Evolutionary conservation across 257 asterid genomes (phyloP).

Genomic region (Rehmannia glutinosa): DNA sequence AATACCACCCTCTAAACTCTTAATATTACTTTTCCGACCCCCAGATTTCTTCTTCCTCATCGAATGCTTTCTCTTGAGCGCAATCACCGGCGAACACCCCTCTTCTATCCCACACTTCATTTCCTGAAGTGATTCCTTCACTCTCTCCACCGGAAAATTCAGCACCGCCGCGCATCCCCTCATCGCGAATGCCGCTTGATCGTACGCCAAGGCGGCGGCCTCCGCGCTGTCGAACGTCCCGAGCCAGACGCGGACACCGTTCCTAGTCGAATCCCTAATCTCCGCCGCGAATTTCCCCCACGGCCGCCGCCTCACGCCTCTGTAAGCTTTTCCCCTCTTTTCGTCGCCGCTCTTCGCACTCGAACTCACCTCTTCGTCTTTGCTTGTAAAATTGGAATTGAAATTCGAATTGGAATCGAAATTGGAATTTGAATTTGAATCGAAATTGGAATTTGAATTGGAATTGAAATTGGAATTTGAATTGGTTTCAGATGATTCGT

Average conservation of each 20-base stretch:
- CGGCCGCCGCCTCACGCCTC: constrained; percentile 81
- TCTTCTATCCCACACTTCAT: constrained; percentile 51
- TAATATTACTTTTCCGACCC: neutral
- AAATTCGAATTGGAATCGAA: too few species aligned
- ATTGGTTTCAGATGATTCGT: constrained; percentile 16
- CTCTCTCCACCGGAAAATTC: constrained; percentile 69
- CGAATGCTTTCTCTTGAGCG: constrained; percentile 54
- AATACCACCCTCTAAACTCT: neutral
- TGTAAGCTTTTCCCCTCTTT: constrained; percentile 30
- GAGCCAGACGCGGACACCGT: constrained; percentile 78
- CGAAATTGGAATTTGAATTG: constrained; percentile 21
- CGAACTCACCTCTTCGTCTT: constrained; percentile 59
- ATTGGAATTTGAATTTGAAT: constrained; percentile 24
- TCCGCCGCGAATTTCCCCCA: constrained; percentile 95
- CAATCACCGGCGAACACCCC: constrained; percentile 77
- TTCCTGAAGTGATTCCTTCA: constrained; percentile 48
- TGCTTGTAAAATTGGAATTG: constrained; percentile 7
- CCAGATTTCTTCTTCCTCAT: constrained; percentile 40
- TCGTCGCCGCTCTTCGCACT: neutral
- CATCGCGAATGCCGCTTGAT: constrained; percentile 78
- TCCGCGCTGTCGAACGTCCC: constrained; percentile 87
- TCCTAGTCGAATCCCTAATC: constrained; percentile 77
- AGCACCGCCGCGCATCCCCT: constrained; percentile 70
- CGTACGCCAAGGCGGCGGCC: constrained; percentile 86
- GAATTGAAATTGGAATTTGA: constrained; percentile 25